These are phyloP conservation scores for Stylosanthes scabra DNA, from an alignment of 331 rosid genomes.

Conservation along the genomic window DNA sequence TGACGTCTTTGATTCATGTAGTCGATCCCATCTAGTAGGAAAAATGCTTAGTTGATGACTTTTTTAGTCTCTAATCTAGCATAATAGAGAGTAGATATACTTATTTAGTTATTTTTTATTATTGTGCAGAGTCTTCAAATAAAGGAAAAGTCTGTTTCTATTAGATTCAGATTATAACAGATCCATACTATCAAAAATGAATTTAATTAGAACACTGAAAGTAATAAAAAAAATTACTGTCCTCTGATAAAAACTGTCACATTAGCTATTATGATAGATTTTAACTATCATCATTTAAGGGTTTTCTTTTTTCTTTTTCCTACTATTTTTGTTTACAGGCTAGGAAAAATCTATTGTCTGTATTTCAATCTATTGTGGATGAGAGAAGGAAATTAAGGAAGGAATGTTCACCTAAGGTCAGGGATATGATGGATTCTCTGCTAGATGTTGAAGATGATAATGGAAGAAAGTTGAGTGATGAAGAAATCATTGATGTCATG, in stretches of 20 bases:
- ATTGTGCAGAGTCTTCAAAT: background rate
- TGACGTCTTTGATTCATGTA: too few relatives aligned
- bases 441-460: constrained; percentile 79
- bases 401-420: constrained; percentile 29
- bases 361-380: constrained; percentile 68
- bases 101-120: constrained; percentile 1
- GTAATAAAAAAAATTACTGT: background rate
- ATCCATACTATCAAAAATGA: background rate
- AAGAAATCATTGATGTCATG: constrained; percentile 76
- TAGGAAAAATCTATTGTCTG: constrained; percentile 64
- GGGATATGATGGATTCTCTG: constrained; percentile 91
- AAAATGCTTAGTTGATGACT: too few relatives aligned
- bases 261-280: too few relatives aligned
- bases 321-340: constrained; percentile 49
- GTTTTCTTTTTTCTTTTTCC: too few relatives aligned
- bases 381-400: constrained; percentile 56
- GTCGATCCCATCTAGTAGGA: too few relatives aligned
- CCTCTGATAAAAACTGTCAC: background rate
- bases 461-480: constrained; percentile 70
- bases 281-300: background rate
- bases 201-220: too few relatives aligned
- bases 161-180: constrained; percentile 3
- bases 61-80: background rate
- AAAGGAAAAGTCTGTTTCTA: background rate
- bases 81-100: constrained; percentile 5